Evolutionary conservation across 2,329 filamentous ascomycete genomes (phyloP).

Genomic region (Aspergillus japonicus): DNA sequence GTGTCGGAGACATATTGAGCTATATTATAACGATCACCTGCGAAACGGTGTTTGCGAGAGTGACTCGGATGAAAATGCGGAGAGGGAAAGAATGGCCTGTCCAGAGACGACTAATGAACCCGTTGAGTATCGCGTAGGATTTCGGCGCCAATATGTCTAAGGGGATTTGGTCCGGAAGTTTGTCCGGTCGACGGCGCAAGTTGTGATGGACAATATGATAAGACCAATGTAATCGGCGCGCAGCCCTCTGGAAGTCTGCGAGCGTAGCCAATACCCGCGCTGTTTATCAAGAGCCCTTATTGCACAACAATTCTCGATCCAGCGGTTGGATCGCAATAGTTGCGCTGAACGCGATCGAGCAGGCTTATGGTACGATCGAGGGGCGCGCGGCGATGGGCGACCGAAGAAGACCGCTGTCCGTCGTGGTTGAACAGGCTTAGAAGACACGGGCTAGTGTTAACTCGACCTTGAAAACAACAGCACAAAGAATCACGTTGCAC

Average conservation of each 20-base stretch:
- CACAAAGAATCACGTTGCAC: not conserved
- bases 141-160: not conserved
- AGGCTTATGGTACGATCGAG: not conserved
- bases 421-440: not conserved
- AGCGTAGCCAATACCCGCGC: not conserved
- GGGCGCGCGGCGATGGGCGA: not conserved
- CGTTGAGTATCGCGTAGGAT: not conserved
- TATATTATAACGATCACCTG: not conserved
- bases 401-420: not conserved
- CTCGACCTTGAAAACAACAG: not conserved
- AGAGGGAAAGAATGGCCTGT: not conserved
- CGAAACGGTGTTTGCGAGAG: not conserved
- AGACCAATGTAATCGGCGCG: not conserved
- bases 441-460: not conserved
- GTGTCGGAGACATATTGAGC: slow-evolving; percentile 40
- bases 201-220: not conserved
- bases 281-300: not conserved
- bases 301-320: not conserved
- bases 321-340: not conserved
- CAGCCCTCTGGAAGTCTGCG: not conserved
- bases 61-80: not conserved
- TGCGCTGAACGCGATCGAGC: not conserved
- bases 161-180: not conserved
- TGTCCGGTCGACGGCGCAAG: not conserved
- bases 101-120: not conserved